Evolutionary conservation across 352 stramenopile species (phyloP), one percentile per base, ranked within the genome.

Genomic region (Globisporangium middletonii): DNA sequence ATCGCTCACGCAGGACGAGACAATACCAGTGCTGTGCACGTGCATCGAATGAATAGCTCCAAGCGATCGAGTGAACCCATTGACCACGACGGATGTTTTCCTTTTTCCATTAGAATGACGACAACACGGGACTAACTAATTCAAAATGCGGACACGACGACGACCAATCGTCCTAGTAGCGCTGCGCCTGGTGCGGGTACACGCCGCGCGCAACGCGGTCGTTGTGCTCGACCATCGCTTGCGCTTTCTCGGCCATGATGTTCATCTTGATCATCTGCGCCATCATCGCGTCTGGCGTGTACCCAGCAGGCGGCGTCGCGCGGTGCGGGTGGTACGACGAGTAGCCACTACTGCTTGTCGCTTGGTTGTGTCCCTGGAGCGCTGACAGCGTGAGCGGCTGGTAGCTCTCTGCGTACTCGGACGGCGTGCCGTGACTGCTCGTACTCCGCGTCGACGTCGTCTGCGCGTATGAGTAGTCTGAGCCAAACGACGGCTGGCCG

Each of bases 201-300:
- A 79, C 65, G 47, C 77, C 71, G 53, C 75, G 68, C 27, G 74
- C 75, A 38, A 83, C 53, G 62, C 81, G 81, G 57, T 85, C 62
- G 54, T 83, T 85, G 47, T 82, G 70, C 51, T 79, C 63, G 47
- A 87, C 73, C 64, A 84, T 73, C 64, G 83, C 70, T 26, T 72
- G 68, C 48, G 75, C 81, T 33, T 87, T 72, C 62, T 89, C 79
- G 38, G 79, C 79, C 46, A 83, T 84, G 61, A 89, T 72, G 63
- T 87, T 89, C 76, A 89, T 86, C 60, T 82, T 71, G 62, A 87
- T 77, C 65, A 89, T 87, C 55, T 84, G 79, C 37, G 68, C 56
- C 72, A 89, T 87, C 60, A 87, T 71, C 52, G 71, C 75, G 30
- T 89, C 76, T 2, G 65, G 63, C n/a, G 64, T 72, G 26, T 69